Evolutionary conservation across 2,329 filamentous ascomycete species (phyloP).

Genomic region (Orbilia brochopaga): DNA sequence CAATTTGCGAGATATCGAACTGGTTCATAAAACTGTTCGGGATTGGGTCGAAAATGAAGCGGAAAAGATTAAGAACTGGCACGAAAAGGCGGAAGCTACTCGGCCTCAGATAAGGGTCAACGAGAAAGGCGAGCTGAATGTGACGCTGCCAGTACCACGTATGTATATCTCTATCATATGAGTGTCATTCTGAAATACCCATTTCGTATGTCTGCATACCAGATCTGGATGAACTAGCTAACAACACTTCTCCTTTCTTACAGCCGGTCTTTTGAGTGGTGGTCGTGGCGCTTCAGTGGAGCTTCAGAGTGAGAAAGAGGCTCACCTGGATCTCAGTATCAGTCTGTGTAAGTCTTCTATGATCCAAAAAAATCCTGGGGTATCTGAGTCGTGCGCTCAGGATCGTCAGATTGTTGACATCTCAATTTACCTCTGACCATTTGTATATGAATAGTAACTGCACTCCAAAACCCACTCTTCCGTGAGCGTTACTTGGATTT

Average conservation of each 20-base stretch:
- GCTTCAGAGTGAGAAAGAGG: conserved; percentile 32
- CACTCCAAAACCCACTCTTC: conserved; percentile 24
- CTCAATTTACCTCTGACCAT: conserved; percentile 8
- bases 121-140: conserved; percentile 33
- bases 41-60: conserved; percentile 49
- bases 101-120: conserved; percentile 19
- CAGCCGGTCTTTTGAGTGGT: conserved; percentile 36
- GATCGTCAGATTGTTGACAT: too few species aligned
- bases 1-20: conserved; percentile 32
- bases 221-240: not conserved
- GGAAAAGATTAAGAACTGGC: conserved; percentile 28
- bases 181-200: too few species aligned
- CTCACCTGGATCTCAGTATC: conserved; percentile 36
- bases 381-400: too few species aligned
- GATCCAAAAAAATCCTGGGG: too few species aligned
- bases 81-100: conserved; percentile 21
- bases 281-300: conserved; percentile 27
- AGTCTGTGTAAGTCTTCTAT: conserved; percentile 18
- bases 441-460: conserved; percentile 5
- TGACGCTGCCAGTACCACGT: conserved; percentile 36
- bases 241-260: not conserved
- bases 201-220: not conserved
- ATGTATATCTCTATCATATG: not conserved
- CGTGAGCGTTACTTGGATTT: conserved; percentile 23
- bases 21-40: conserved; percentile 45